A percentile compares a stretch with the other conserved stretches of the same genome.
Evolutionary conservation across 2,329 filamentous ascomycete species (phyloP).

Genomic region (Talaromyces sp.): DNA sequence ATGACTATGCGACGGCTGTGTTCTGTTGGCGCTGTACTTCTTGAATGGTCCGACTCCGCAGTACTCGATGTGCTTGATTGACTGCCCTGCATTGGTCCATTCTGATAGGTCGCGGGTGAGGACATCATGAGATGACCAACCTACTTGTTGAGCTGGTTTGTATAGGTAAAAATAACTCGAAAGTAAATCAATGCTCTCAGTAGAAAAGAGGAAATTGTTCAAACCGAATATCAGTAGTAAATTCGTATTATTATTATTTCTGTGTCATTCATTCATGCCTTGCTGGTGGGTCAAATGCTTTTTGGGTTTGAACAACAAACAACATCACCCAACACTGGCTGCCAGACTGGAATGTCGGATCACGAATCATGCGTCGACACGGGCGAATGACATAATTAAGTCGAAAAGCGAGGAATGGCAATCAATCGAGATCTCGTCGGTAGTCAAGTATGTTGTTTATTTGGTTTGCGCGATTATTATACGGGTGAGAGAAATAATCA

Average conservation of each 20-base stretch:
- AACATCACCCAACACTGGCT: conserved; percentile 7
- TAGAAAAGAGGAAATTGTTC: background rate
- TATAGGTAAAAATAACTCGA: background rate
- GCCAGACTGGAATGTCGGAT: conserved; percentile 6
- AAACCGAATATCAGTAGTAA: background rate
- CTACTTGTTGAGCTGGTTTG: background rate
- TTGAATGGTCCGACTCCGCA: conserved; percentile 37
- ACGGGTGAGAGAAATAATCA: background rate
- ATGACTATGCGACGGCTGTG: conserved; percentile 35
- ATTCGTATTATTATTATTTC: background rate
- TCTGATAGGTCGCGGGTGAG: conserved; percentile 31
- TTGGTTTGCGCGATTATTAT: background rate
- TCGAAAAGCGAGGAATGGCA: background rate
- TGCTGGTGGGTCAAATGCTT: conserved; percentile 7
- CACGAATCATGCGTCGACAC: conserved; percentile 6
- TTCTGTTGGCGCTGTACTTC: conserved; percentile 42
- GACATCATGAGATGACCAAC: conserved; percentile 27
- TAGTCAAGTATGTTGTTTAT: background rate
- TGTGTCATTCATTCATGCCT: conserved; percentile 3
- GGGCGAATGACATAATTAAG: background rate
- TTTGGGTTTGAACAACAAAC: conserved; percentile 12
- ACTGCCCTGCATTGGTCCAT: conserved; percentile 27
- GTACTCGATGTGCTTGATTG: conserved; percentile 43
- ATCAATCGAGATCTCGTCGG: background rate
- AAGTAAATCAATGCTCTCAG: background rate